phyloP scores from a whole-genome alignment of 1,284 basidiomycete species.

The Coniophora puteana region DNA sequence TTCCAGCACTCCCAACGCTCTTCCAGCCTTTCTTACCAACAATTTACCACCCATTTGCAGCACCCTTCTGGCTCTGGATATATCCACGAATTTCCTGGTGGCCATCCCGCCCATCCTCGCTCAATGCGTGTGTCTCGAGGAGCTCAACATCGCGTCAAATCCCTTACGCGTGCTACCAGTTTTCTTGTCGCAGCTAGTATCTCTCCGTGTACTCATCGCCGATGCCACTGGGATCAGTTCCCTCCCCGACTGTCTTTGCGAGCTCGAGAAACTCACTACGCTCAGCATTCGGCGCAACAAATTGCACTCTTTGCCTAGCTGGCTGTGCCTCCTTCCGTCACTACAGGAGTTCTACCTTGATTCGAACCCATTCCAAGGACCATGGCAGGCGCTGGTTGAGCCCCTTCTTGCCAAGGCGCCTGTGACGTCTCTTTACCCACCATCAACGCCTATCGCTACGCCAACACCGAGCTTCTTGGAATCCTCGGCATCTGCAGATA shows the following conservation, averaged over 20 bases:
- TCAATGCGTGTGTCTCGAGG: constrained; percentile 80
- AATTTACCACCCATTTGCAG: constrained; percentile 68
- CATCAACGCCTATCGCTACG: constrained; percentile 60
- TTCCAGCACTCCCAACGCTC: constrained; percentile 69
- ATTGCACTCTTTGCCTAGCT: constrained; percentile 86
- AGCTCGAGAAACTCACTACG: constrained; percentile 77
- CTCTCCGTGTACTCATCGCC: constrained; percentile 84
- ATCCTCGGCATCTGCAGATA: constrained; percentile 33
- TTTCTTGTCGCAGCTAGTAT: constrained; percentile 73
- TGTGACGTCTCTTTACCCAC: constrained; percentile 59
- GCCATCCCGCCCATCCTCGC: constrained; percentile 79
- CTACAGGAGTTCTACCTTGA: constrained; percentile 89
- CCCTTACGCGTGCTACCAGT: constrained; percentile 81
- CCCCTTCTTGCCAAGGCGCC: constrained; percentile 68
- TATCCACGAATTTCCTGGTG: constrained; percentile 82
- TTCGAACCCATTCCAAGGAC: constrained; percentile 89
- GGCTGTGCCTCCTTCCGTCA: constrained; percentile 83
- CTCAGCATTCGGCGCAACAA: constrained; percentile 88
- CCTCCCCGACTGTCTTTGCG: constrained; percentile 66
- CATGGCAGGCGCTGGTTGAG: constrained; percentile 87
- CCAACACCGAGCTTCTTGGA: constrained; percentile 37
- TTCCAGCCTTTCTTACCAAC: constrained; percentile 69
- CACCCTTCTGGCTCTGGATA: constrained; percentile 85
- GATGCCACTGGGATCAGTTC: constrained; percentile 82
- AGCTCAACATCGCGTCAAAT: constrained; percentile 92